Evolutionary conservation across 306 rosid genomes (phyloP).

Genomic region (Malus fusca): DNA sequence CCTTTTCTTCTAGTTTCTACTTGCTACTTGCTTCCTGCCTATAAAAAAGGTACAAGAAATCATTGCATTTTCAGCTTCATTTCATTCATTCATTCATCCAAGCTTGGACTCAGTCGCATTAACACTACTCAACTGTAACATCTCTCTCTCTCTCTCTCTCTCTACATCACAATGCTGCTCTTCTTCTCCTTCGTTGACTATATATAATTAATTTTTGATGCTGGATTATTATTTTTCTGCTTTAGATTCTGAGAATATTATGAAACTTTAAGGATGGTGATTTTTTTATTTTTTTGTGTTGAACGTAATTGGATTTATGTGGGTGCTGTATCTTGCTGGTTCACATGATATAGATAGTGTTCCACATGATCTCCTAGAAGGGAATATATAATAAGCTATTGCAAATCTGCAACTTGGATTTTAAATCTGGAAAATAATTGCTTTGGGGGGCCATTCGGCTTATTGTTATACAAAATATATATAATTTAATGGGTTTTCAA

Average conservation of each 20-base stretch:
- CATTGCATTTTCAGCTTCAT: not conserved
- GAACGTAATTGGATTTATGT: not conserved
- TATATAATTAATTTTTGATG: not conserved
- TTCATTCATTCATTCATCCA: too few species aligned
- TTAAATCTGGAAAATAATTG: not conserved
- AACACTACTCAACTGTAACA: not conserved
- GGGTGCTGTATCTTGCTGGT: not conserved
- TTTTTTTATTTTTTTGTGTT: not conserved
- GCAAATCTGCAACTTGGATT: not conserved
- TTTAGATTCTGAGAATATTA: not conserved
- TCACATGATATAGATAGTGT: not conserved
- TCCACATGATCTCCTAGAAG: not conserved
- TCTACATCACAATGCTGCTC: not conserved
- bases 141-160: not conserved
- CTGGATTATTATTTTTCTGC: not conserved
- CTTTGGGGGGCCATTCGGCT: not conserved
- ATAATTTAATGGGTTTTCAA: not conserved
- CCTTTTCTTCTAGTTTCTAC: not conserved
- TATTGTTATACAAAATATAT: not conserved
- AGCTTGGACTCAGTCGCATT: too few species aligned
- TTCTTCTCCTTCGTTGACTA: not conserved
- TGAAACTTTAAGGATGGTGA: not conserved
- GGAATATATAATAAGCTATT: not conserved
- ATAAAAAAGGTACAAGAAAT: too few species aligned
- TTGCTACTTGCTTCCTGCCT: not conserved